Conservation (phyloP, 352 stramenopile genomes). For the Pythium coloratum region DNA sequence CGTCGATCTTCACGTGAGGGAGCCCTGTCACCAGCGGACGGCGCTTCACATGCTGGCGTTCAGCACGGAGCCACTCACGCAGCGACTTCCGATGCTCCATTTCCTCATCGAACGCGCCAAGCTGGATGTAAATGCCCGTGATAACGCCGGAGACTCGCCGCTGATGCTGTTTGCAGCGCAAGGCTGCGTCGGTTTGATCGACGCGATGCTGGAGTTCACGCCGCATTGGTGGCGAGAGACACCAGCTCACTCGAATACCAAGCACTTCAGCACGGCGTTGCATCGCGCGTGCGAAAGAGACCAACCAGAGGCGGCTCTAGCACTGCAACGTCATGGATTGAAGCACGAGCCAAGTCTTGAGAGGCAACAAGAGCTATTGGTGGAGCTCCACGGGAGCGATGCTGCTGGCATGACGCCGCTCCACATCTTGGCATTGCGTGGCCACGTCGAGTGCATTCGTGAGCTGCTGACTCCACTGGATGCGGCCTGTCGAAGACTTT, state of each 20-base stretch:
- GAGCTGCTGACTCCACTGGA: conserved; percentile 33
- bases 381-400: conserved; percentile 36
- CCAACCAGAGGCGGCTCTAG: conserved; percentile 54
- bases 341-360: conserved; percentile 15
- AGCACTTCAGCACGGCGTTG: conserved; percentile 30
- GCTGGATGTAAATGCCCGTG: conserved; percentile 42
- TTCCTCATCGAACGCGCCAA: conserved; percentile 44
- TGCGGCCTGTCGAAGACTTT: neutral
- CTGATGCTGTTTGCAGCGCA: conserved; percentile 55
- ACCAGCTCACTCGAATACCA: conserved; percentile 34
- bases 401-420: conserved; percentile 37
- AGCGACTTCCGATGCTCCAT: conserved; percentile 48
- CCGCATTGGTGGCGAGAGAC: conserved; percentile 30
- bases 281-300: conserved; percentile 62
- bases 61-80: conserved; percentile 42
- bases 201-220: conserved; percentile 34
- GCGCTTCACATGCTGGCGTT: conserved; percentile 63
- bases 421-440: conserved; percentile 44
- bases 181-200: conserved; percentile 48
- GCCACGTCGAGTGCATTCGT: conserved; percentile 54
- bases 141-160: conserved; percentile 47
- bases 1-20: conserved; percentile 36
- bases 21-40: conserved; percentile 44
- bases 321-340: conserved; percentile 38
- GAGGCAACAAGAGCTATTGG: neutral